Conservation (phyloP, 768 basidiomycete genomes). For the Russula earlei region DNA sequence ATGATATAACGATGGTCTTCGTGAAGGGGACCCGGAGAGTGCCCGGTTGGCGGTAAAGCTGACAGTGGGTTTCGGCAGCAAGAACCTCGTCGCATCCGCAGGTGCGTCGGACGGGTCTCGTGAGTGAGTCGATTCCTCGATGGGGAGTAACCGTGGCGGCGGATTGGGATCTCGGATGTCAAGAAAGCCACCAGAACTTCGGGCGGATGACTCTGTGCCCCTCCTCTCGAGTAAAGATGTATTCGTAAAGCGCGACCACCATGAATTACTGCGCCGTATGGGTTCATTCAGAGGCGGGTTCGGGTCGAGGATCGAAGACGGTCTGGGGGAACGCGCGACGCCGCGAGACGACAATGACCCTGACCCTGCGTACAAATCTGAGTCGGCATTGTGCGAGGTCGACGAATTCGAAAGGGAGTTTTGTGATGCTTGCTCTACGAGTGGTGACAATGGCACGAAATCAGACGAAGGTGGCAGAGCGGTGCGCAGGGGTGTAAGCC, state of each 20-base stretch:
- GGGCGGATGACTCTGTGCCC: conserved; percentile 29
- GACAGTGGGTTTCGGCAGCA: conserved; percentile 4
- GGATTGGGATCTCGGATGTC: conserved; percentile 79
- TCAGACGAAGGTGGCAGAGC: conserved; percentile 23
- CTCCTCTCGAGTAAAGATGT: conserved; percentile 55
- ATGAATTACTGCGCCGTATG: conserved; percentile 58
- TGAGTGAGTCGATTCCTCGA: conserved; percentile 43
- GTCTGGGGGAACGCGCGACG: conserved; percentile 23
- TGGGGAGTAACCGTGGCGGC: conserved; percentile 50
- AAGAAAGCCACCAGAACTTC: conserved; percentile 22
- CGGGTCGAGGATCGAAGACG: conserved; percentile 38
- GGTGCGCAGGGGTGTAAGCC: conserved; percentile 3
- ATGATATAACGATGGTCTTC: conserved; percentile 20
- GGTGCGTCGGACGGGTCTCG: conserved; percentile 11
- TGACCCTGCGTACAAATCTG: conserved; percentile 17
- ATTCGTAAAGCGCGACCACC: conserved; percentile 71
- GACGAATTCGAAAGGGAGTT: conserved; percentile 19
- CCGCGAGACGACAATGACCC: conserved; percentile 11
- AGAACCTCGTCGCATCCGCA: conserved; percentile 1
- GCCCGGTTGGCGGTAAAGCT: not conserved
- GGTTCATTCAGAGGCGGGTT: conserved; percentile 34
- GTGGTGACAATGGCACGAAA: conserved; percentile 29
- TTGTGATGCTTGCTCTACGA: conserved; percentile 29
- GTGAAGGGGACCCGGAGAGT: conserved; percentile 9
- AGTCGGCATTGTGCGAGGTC: conserved; percentile 6